Base-by-base conservation (phyloP, 345 rosid species). In the Eutrema heterophyllum region DNA sequence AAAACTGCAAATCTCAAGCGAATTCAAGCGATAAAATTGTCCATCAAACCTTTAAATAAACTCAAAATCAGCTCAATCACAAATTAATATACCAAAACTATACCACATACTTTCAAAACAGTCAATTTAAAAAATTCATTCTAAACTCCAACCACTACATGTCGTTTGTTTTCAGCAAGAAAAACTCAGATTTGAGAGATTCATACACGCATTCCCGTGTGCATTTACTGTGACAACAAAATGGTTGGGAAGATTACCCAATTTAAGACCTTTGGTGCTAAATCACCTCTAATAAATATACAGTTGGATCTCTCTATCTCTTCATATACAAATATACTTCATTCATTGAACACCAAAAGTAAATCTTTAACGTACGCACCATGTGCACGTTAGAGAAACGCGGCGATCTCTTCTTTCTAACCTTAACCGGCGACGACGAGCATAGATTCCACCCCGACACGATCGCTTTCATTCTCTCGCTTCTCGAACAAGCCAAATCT, bases 311-410 rank as follows among this genome's bases (percentile, higher is more conserved):
- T 64, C 12, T 48, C 63, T 32, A 21, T 21, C 24, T 43, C 44
- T 14, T 73, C 53, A 29, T 45, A 63, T 44, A 57, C 46, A 21
- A 2, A 1, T 21, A 36, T 30, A 30, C 51, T 39, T 40, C 61
- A 9, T 18, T 52, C 11, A 38, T 30, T 11, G 4, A 8, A 72
- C 41, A 27, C 62, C 30, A 51, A 39, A 30, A 43, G 46, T 24
- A 73, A 11, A 36, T 16, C 53, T 46, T 58, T 59, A 58, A 41
- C 24, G 1, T 58, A 3, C 63, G 55, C 32, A 64, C 51, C 54
- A 93, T 93, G 93, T 87, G 92, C 74, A 82, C 87, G 1, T 68
- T 88, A 74, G 91, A 86, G 82, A 83, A 81, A 48, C 83, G 78
- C 2, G 90, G 86, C 44, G 68, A 74, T 57, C 55, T 93, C 79